Percentiles rank a stretch among this genome's conserved stretches.
Conservation (phyloP, 129 eudicot genomes). For the Tagetes erecta region DNA sequence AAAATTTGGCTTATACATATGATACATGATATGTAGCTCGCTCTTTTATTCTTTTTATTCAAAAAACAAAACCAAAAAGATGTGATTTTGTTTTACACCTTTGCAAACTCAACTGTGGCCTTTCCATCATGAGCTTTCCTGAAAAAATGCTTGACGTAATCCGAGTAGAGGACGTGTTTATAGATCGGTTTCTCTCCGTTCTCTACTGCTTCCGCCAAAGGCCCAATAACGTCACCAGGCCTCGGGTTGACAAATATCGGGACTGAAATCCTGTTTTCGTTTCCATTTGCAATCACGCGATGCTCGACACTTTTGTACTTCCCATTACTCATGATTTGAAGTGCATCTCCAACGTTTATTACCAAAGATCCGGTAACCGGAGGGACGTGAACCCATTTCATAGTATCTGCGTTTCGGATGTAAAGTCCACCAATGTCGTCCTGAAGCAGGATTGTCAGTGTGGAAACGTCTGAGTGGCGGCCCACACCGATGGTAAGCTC, state of each 20-base stretch:
- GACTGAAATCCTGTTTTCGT: neutral
- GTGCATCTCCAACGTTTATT: constrained; percentile 11
- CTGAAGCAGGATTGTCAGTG: constrained; percentile 7
- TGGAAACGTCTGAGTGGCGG: constrained; percentile 12
- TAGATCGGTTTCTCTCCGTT: constrained; percentile 4
- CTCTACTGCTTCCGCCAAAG: neutral
- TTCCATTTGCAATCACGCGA: constrained; percentile 12
- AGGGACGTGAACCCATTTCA: constrained; percentile 13
- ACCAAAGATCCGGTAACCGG: constrained; percentile 15
- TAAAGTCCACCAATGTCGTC: constrained; percentile 10
- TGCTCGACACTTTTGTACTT: constrained; percentile 17
- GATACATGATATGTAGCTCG: too few relatives aligned
- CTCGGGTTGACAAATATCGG: constrained; percentile 12
- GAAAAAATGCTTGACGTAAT: constrained; percentile 9
- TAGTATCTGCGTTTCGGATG: neutral
- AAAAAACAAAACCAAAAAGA: neutral
- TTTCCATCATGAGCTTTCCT: constrained; percentile 6
- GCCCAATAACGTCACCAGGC: neutral
- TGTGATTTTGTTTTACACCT: neutral
- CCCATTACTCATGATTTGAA: neutral
- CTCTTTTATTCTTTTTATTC: neutral
- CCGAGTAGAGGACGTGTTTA: neutral
- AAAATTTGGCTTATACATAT: neutral
- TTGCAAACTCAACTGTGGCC: constrained; percentile 4
- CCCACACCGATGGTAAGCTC: constrained; percentile 21